These are phyloP conservation scores for Scheffersomyces illinoinensis DNA, from an alignment of 1,139 yeast species.

Conservation along the genomic window DNA sequence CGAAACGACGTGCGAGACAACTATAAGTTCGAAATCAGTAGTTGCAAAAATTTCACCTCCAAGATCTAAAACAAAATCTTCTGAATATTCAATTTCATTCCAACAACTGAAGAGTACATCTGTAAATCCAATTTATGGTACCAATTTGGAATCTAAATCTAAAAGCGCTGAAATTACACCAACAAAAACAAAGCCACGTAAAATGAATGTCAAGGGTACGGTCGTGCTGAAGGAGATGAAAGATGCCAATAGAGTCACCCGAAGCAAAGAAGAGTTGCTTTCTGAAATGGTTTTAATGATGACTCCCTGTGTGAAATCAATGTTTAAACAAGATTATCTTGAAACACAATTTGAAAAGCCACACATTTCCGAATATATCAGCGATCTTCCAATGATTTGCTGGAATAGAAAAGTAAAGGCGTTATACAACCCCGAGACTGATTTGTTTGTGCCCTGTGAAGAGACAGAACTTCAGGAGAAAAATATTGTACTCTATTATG, in stretches of 20 bases:
- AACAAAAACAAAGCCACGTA: neutral
- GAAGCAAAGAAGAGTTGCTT: constrained; percentile 52
- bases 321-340: constrained; percentile 15
- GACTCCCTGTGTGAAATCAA: constrained; percentile 15
- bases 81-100: too few relatives aligned
- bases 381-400: constrained; percentile 28
- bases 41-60: too few relatives aligned
- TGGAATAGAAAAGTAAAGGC: constrained; percentile 42
- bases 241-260: constrained; percentile 49
- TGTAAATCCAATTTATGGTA: neutral
- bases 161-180: neutral
- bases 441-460: constrained; percentile 55
- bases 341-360: constrained; percentile 12
- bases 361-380: constrained; percentile 11
- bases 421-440: constrained; percentile 43
- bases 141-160: neutral
- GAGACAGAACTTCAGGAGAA: constrained; percentile 43
- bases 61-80: too few relatives aligned
- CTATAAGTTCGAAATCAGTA: neutral
- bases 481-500: constrained; percentile 43
- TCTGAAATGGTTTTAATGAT: constrained; percentile 50
- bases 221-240: constrained; percentile 32
- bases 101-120: neutral
- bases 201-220: neutral
- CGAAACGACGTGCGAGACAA: neutral